Evolutionary conservation across 805 yeast species (phyloP), one percentile per base, ranked within the genome.

Genomic region (Wickerhamomyces chaumierensis): DNA sequence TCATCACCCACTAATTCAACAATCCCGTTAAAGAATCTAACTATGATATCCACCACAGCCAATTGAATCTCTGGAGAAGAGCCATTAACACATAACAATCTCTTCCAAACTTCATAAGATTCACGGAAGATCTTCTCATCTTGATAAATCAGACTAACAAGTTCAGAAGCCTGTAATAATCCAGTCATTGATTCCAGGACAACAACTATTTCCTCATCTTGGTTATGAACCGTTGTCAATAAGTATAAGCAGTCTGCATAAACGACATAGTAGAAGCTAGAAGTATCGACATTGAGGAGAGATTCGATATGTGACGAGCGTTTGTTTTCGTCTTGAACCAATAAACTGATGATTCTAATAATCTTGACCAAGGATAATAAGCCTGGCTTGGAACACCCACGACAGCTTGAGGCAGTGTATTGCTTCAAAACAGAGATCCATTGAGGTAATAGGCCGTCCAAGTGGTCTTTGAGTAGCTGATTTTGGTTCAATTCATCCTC

Each of bases 201-300:
- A 3, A 62, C 61, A 12, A 71, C 50, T 3, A 78, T 71, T 23
- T 12, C 8, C 11, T 58, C 52, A 23, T 51, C 40, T 18, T 61
- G 56, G 12, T 51, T 36, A 1, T 45, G 43, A 33, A 48, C 49
- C 36, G 69, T 71, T 36, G 81, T 69, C 43, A 87, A 64, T 1
- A 81, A 73, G 48, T 84, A 94, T 36, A 87, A 68, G 54, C 95
- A 85, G 47, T 84, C 82, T 11, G 95, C 83, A 60, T 81, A 83
- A 31, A 88, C 56, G 23, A 87, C 79, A 52, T 85, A 82, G 57
- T 82, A 78, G 47, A 87, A 82, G 43, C 74, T 75, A 4, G 70
- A 65, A 2, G 73, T 62, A 43, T 79, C 87, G 11, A 69, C 75
- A 5, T 66, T 69, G 34, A 84, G 55, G 28, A 74, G 64, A 2